These are phyloP conservation scores for Lactifluus hygrophoroides DNA, from an alignment of 768 basidiomycete species.

Conservation along the genomic window DNA sequence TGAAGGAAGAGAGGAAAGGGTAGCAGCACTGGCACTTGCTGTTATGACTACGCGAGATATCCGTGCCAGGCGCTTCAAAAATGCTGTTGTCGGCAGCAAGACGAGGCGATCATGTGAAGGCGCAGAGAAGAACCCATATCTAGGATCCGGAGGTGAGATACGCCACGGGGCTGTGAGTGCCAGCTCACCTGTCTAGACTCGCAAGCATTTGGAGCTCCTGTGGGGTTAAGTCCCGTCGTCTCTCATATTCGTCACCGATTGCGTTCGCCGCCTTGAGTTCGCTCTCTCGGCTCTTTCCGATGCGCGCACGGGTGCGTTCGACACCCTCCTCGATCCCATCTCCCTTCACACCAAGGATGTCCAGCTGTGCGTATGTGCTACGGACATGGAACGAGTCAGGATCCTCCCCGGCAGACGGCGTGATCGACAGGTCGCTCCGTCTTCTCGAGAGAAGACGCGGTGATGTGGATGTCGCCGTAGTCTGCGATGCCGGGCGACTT, in stretches of 20 bases:
- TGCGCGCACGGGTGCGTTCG: slow-evolving; percentile 80
- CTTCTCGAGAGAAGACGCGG: slow-evolving; percentile 9
- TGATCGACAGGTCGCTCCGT: slow-evolving; percentile 48
- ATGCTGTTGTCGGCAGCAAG: slow-evolving; percentile 52
- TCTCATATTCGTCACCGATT: slow-evolving; percentile 49
- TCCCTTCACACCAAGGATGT: slow-evolving; percentile 82
- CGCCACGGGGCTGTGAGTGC: background rate
- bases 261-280: slow-evolving; percentile 51
- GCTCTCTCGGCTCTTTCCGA: slow-evolving; percentile 45
- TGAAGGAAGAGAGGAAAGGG: slow-evolving; percentile 38
- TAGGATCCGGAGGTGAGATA: slow-evolving; percentile 26
- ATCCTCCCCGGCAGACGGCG: slow-evolving; percentile 73
- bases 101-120: slow-evolving; percentile 81
- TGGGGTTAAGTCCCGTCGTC: slow-evolving; percentile 55
- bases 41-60: slow-evolving; percentile 29
- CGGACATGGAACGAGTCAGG: slow-evolving; percentile 76
- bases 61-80: slow-evolving; percentile 47
- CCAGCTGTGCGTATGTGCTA: slow-evolving; percentile 84
- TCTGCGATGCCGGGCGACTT: slow-evolving; percentile 5
- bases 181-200: slow-evolving; percentile 77
- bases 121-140: slow-evolving; percentile 86
- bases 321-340: slow-evolving; percentile 93
- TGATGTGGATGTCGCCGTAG: slow-evolving; percentile 15
- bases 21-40: slow-evolving; percentile 38
- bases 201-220: slow-evolving; percentile 66